A percentile compares a stretch with the other conserved stretches of the same genome.
phyloP scores from a whole-genome alignment of 306 rosid species.

The Sesbania bispinosa region DNA sequence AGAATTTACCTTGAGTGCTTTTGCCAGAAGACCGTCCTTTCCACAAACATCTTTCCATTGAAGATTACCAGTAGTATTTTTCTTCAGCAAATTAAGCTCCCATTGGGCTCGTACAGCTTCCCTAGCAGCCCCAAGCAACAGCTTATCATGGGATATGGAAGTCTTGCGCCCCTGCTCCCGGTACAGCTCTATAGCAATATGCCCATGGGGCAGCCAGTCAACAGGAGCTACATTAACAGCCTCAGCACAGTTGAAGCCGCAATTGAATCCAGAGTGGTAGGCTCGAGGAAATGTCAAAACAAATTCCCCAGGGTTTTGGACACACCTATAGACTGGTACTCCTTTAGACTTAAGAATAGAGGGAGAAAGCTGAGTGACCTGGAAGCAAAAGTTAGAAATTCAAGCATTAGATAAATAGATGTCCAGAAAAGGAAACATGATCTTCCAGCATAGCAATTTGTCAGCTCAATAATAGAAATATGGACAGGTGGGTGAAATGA shows the following conservation, averaged over 20 bases:
- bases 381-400: constrained; percentile 31
- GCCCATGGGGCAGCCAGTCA: constrained; percentile 98
- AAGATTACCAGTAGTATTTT: constrained; percentile 68
- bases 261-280: constrained; percentile 95
- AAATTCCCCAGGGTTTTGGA: constrained; percentile 94
- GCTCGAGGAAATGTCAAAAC: constrained; percentile 99
- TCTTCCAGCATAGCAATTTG: constrained; percentile 7
- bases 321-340: constrained; percentile 96
- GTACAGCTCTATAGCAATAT: constrained; percentile 81
- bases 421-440: constrained; percentile 11
- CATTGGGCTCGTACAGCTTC: constrained; percentile 98
- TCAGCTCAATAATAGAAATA: constrained; percentile 3
- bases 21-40: constrained; percentile 78
- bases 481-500: not conserved
- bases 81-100: constrained; percentile 87
- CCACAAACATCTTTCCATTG: constrained; percentile 86
- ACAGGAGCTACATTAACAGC: constrained; percentile 99
- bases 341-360: constrained; percentile 83
- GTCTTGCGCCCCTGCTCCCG: constrained; percentile 88
- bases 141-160: constrained; percentile 93
- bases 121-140: constrained; percentile 97
- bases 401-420: constrained; percentile 14
- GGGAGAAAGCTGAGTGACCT: constrained; percentile 99
- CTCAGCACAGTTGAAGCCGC: constrained; percentile 99
- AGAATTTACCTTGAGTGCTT: constrained; percentile 72